Base-by-base conservation (phyloP, 1,139 yeast species). In the Casaregolazyma suthepensis region DNA sequence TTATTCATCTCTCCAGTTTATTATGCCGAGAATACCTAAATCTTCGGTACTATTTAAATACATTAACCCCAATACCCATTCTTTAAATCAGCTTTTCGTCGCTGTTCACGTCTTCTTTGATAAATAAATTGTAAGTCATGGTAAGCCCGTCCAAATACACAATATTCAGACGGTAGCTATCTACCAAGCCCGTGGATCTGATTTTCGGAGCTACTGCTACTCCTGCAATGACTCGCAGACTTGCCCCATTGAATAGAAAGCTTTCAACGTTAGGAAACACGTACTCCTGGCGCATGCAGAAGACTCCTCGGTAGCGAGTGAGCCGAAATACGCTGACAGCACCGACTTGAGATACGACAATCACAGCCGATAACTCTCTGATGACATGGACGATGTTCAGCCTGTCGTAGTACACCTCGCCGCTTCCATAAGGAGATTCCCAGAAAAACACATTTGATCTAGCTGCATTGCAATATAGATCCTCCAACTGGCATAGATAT, bases 201-300 rank as follows among this genome's bases (percentile, higher is more conserved):
- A 53, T 54, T 13, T 59, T 52, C 1, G 62, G 63, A 2, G 57
- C 37, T 2, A 58, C 60, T 5, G 62, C 52, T 5, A 63, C 47
- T 1, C 66, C 66, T 0, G 52, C 58, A 43, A 63, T 51, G 5
- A 58, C 56, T 5, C 62, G 56, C 13, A 58, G 47, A 7, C 56
- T 43, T 6, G 52, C 52, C 1, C 58, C 56, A 29, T 55, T 57
- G 46, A 51, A 57, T 12, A 55, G 50, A 19, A 57, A 52, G 45
- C 55, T 56, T 37, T 59, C 60, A 3, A 60, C 57, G 22, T 58
- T 61, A 1, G 72, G 71, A 51, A 83, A 75, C 1, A 79, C 63
- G 58, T 73, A 76, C 61, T 85, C 91, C 59, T 82, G 87, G 45
- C 90, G 69, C 75, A 84, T 72, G 1, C 82, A 80, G 59, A 71